Conservation (phyloP, 164 flowering plant genomes). For the Magnolia changhungtana region DNA sequence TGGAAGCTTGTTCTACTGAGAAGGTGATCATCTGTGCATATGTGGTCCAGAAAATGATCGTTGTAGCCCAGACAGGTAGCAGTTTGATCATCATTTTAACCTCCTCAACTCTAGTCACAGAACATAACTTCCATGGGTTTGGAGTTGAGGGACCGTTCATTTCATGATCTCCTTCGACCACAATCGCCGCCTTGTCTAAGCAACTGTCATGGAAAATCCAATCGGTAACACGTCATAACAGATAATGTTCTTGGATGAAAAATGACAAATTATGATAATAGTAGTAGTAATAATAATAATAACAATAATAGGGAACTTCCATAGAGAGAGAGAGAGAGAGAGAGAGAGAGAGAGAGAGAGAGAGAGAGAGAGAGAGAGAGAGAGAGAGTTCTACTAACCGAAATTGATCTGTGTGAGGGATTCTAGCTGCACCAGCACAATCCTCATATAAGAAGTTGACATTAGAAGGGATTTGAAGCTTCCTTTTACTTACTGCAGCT, state of each 20-base stretch:
- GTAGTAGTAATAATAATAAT: neutral
- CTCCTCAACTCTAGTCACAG: constrained; percentile 82
- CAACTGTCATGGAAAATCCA: constrained; percentile 34
- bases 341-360: neutral
- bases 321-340: neutral
- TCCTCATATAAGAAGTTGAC: constrained; percentile 43
- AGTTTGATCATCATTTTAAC: constrained; percentile 86
- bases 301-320: neutral
- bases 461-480: constrained; percentile 35
- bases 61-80: constrained; percentile 93
- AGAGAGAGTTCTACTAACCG: constrained; percentile 27
- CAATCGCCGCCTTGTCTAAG: constrained; percentile 84
- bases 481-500: constrained; percentile 59
- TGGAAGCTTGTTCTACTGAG: constrained; percentile 82
- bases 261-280: neutral
- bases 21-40: constrained; percentile 98
- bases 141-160: constrained; percentile 40
- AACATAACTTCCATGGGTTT: constrained; percentile 76
- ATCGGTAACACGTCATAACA: neutral
- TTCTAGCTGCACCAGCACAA: constrained; percentile 35
- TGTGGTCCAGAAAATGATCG: constrained; percentile 94
- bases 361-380: neutral
- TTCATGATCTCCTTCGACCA: constrained; percentile 24
- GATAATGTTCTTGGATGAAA: neutral
- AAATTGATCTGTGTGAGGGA: constrained; percentile 60